Evolutionary conservation across 2,329 filamentous ascomycete species (phyloP).

Genomic region (Cercospora sojina): DNA sequence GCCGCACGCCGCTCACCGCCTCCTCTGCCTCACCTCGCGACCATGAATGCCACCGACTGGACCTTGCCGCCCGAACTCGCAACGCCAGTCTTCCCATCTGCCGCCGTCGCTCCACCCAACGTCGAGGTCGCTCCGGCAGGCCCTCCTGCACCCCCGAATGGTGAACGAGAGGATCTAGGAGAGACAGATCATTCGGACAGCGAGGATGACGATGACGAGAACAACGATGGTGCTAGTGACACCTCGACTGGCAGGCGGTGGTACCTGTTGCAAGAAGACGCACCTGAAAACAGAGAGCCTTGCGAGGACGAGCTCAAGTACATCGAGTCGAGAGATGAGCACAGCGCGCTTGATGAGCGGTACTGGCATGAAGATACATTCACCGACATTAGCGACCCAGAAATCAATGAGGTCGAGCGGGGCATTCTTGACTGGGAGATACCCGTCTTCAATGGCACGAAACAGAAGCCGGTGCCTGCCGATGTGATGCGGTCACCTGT

Average conservation of each 20-base stretch:
- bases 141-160: neutral
- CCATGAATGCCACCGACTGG: slow-evolving; percentile 1
- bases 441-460: slow-evolving; percentile 59
- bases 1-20: slow-evolving; percentile 3
- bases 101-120: slow-evolving; percentile 4
- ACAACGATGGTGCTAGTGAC: slow-evolving; percentile 34
- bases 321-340: slow-evolving; percentile 52
- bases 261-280: slow-evolving; percentile 34
- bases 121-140: slow-evolving; percentile 4
- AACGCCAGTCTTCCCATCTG: slow-evolving; percentile 3
- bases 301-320: slow-evolving; percentile 59
- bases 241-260: slow-evolving; percentile 1
- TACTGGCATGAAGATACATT: slow-evolving; percentile 61
- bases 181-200: slow-evolving; percentile 24
- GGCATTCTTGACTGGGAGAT: slow-evolving; percentile 61
- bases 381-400: slow-evolving; percentile 57
- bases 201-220: slow-evolving; percentile 25
- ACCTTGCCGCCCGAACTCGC: slow-evolving; percentile 3
- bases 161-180: neutral
- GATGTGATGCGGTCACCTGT: slow-evolving; percentile 59
- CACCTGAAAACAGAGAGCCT: slow-evolving; percentile 31
- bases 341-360: slow-evolving; percentile 58
- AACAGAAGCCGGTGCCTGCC: slow-evolving; percentile 58
- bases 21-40: slow-evolving; percentile 1
- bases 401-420: slow-evolving; percentile 54